A percentile compares a stretch with the other conserved stretches of the same genome.
phyloP scores from a whole-genome alignment of 768 basidiomycete species.

The Tulasnella calospora region DNA sequence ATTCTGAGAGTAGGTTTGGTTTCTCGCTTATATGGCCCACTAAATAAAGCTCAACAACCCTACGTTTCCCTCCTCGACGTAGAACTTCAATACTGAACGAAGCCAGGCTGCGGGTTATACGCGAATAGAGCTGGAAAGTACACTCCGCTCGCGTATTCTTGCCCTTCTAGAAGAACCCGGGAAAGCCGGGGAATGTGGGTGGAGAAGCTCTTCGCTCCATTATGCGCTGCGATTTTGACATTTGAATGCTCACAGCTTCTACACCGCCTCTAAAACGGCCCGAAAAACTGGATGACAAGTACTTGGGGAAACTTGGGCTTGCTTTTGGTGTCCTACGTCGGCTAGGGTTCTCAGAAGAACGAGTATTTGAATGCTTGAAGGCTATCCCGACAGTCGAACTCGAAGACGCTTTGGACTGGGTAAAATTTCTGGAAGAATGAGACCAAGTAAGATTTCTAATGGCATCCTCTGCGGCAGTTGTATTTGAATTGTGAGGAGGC shows the following conservation, averaged over 20 bases:
- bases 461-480: conserved; percentile 45
- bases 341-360: conserved; percentile 65
- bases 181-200: conserved; percentile 17
- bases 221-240: conserved; percentile 13
- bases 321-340: conserved; percentile 76
- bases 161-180: conserved; percentile 39
- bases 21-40: neutral
- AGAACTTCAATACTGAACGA: conserved; percentile 81
- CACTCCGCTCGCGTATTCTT: conserved; percentile 56
- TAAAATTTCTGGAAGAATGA: conserved; percentile 38
- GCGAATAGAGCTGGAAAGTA: conserved; percentile 56
- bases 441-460: neutral
- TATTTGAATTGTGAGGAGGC: conserved; percentile 58
- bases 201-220: conserved; percentile 16
- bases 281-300: conserved; percentile 64
- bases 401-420: conserved; percentile 93
- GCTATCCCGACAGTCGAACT: conserved; percentile 61
- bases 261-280: conserved; percentile 32
- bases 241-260: conserved; percentile 32
- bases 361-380: conserved; percentile 66
- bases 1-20: conserved; percentile 55
- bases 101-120: conserved; percentile 62
- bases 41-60: neutral
- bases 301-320: conserved; percentile 62
- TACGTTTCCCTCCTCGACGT: conserved; percentile 9